Percentiles rank a stretch among this genome's conserved stretches.
Conservation (phyloP, 768 basidiomycete species). For the Polyporus arcularius region DNA sequence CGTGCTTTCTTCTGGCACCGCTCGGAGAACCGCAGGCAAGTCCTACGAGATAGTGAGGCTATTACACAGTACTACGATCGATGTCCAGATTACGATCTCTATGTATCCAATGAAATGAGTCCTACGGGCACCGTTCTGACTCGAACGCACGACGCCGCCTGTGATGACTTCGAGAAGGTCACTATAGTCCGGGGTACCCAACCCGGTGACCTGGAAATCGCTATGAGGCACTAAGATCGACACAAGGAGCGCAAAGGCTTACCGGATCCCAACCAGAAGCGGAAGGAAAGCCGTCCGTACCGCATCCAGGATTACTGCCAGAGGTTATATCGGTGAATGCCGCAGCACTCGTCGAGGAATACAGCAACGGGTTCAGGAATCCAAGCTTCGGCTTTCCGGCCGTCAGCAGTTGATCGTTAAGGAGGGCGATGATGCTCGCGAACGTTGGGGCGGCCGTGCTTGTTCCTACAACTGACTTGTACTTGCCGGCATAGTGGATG, state of each 20-base stretch:
- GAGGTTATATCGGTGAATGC: slow-evolving; percentile 37
- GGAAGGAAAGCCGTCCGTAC: slow-evolving; percentile 34
- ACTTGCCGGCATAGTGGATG: slow-evolving; percentile 22
- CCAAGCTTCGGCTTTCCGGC: slow-evolving; percentile 31
- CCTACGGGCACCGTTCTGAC: no score
- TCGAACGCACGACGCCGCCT: no score
- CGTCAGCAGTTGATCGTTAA: slow-evolving; percentile 33
- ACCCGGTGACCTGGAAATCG: no score
- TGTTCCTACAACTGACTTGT: slow-evolving; percentile 31
- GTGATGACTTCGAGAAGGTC: no score
- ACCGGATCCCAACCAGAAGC: slow-evolving; percentile 34
- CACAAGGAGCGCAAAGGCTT: background rate
- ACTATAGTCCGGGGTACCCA: no score
- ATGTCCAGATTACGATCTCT: no score
- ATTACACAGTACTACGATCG: no score
- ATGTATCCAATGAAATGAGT: no score
- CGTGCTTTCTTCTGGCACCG: no score
- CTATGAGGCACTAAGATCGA: no score
- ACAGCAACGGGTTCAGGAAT: slow-evolving; percentile 39
- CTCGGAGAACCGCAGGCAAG: no score
- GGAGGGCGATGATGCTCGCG: slow-evolving; percentile 34
- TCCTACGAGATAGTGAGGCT: no score
- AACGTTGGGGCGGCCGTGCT: slow-evolving; percentile 34
- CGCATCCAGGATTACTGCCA: slow-evolving; percentile 29
- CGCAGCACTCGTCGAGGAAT: slow-evolving; percentile 19